phyloP scores from a whole-genome alignment of 768 basidiomycete species.

The Botryobasidium botryosum region DNA sequence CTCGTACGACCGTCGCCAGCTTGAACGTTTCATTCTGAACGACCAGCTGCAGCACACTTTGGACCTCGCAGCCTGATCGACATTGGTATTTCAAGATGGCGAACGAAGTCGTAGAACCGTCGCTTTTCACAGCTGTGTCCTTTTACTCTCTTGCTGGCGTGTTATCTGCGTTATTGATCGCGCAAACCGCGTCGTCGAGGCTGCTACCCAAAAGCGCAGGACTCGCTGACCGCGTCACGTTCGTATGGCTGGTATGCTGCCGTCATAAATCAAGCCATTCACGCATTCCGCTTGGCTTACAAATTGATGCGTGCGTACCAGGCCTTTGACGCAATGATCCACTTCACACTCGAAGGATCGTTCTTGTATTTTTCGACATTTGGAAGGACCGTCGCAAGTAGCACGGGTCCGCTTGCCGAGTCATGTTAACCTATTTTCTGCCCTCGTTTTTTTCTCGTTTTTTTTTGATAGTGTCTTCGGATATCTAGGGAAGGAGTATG shows the following conservation, averaged over 20 bases:
- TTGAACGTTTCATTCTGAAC: no score
- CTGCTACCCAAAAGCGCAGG: neutral
- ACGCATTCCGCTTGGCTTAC: neutral
- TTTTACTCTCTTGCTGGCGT: no score
- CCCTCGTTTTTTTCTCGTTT: slow-evolving; percentile 13
- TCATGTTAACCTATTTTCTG: no score
- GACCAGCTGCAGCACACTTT: no score
- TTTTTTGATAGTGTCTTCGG: neutral
- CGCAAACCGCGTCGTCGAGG: no score
- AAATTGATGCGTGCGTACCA: neutral
- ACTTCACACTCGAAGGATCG: slow-evolving; percentile 63
- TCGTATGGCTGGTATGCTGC: slow-evolving; percentile 7
- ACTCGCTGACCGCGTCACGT: slow-evolving; percentile 4
- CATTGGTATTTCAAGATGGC: no score
- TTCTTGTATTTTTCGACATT: slow-evolving; percentile 66
- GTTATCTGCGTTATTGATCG: no score
- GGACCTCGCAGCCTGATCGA: no score
- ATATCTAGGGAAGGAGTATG: slow-evolving; percentile 62
- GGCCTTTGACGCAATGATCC: slow-evolving; percentile 30
- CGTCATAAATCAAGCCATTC: neutral
- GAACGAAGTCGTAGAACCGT: no score
- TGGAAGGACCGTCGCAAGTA: slow-evolving; percentile 53
- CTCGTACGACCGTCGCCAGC: no score
- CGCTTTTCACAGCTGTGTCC: no score
- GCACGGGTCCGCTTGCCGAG: slow-evolving; percentile 49